A percentile compares a stretch with the other conserved stretches of the same genome.
phyloP scores from a whole-genome alignment of 2,329 filamentous ascomycete genomes.

The Cordyceps cicadae region DNA sequence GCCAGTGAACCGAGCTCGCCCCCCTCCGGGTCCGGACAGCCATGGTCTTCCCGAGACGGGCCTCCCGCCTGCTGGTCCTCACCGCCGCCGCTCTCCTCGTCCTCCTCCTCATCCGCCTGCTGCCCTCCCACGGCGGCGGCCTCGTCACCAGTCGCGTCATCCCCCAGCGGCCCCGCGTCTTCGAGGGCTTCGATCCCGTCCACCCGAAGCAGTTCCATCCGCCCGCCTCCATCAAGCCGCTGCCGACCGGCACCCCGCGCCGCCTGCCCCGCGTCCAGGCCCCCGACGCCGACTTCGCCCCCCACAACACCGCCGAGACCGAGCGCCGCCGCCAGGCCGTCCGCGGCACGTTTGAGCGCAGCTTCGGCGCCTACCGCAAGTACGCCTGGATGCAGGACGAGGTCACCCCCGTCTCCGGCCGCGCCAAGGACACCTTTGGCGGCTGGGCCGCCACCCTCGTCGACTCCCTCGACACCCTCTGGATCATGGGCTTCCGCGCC shows the following conservation, averaged over 20 bases:
- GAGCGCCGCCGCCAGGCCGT: slow-evolving; percentile 34
- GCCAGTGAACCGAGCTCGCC: background rate
- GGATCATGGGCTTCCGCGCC: slow-evolving; percentile 58
- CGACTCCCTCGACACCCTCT: slow-evolving; percentile 57
- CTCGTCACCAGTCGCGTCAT: slow-evolving; percentile 18
- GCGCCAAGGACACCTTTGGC: slow-evolving; percentile 47
- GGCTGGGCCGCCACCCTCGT: slow-evolving; percentile 59
- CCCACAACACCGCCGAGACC: slow-evolving; percentile 20
- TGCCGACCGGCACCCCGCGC: slow-evolving; percentile 27
- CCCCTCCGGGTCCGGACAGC: background rate
- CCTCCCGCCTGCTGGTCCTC: slow-evolving; percentile 17
- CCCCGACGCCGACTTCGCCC: slow-evolving; percentile 30
- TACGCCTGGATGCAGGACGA: slow-evolving; percentile 57
- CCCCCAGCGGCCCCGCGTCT: slow-evolving; percentile 5
- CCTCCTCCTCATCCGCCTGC: slow-evolving; percentile 18
- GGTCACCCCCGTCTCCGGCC: slow-evolving; percentile 46
- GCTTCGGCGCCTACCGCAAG: slow-evolving; percentile 52
- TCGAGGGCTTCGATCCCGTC: slow-evolving; percentile 9
- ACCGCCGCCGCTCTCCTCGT: slow-evolving; percentile 16
- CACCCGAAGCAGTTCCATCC: slow-evolving; percentile 19
- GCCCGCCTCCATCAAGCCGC: slow-evolving; percentile 23
- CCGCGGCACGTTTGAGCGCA: slow-evolving; percentile 42
- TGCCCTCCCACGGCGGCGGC: slow-evolving; percentile 12
- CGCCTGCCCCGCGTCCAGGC: slow-evolving; percentile 22
- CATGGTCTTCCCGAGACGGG: slow-evolving; percentile 18